Percentiles rank a stretch among this genome's conserved stretches.
Conservation (phyloP, 2,329 filamentous ascomycete species). For the Paraphaeosphaeria minitans region DNA sequence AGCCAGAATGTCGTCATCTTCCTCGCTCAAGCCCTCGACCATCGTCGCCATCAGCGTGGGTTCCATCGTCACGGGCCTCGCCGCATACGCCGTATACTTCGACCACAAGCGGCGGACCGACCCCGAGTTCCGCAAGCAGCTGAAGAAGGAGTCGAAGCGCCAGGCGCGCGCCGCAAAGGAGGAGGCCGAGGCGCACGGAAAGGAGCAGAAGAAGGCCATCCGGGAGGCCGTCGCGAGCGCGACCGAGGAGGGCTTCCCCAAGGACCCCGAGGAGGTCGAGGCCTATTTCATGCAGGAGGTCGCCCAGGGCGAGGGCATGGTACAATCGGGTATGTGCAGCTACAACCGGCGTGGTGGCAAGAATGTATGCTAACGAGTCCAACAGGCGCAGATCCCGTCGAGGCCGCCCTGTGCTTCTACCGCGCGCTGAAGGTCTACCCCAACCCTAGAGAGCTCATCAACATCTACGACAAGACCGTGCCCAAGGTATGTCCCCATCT, state of each 20-base stretch:
- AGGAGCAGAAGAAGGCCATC: conserved; percentile 74
- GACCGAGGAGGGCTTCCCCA: conserved; percentile 89
- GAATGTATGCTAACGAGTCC: conserved; percentile 20
- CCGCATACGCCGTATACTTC: conserved; percentile 71
- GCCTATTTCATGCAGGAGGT: conserved; percentile 97
- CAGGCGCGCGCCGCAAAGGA: conserved; percentile 74
- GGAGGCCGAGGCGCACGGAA: conserved; percentile 67
- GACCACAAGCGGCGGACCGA: conserved; percentile 69
- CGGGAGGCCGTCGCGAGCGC: conserved; percentile 77
- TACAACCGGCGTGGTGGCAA: background rate
- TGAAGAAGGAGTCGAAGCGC: conserved; percentile 76
- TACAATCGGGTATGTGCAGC: conserved; percentile 69
- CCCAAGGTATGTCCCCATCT: conserved; percentile 70
- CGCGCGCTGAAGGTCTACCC: conserved; percentile 99
- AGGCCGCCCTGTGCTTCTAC: conserved; percentile 95
- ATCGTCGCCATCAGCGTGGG: conserved; percentile 63
- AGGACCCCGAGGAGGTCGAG: conserved; percentile 90
- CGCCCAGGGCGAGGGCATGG: conserved; percentile 82
- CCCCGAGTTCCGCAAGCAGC: conserved; percentile 64
- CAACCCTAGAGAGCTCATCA: conserved; percentile 87
- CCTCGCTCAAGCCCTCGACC: conserved; percentile 61
- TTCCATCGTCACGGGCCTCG: conserved; percentile 62
- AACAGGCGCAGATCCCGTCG: conserved; percentile 70
- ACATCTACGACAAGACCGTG: conserved; percentile 98
- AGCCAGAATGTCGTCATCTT: conserved; percentile 43